Evolutionary conservation across 2,329 filamentous ascomycete species (phyloP).

Genomic region (Lojkania enalia): DNA sequence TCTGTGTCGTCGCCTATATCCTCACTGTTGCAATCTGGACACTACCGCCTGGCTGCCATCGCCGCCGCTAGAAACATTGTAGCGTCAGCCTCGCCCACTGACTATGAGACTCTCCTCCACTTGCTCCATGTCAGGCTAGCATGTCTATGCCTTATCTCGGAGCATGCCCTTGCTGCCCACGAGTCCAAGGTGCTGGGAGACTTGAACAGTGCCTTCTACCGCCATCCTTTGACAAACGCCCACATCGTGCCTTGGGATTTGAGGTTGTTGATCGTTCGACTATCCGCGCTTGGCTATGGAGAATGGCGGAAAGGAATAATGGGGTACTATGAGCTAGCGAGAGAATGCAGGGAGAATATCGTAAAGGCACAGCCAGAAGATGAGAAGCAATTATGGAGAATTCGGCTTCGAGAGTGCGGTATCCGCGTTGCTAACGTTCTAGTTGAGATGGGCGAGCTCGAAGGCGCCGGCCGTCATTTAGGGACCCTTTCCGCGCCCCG

Average conservation of each 20-base stretch:
- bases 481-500: conserved; percentile 55
- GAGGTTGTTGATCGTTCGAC: conserved; percentile 76
- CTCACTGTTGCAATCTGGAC: conserved; percentile 69
- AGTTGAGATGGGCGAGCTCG: conserved; percentile 84
- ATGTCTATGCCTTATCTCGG: conserved; percentile 78
- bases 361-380: conserved; percentile 49
- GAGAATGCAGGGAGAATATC: conserved; percentile 71
- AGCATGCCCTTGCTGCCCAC: conserved; percentile 59
- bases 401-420: conserved; percentile 74
- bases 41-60: conserved; percentile 79
- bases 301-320: conserved; percentile 84
- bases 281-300: conserved; percentile 83
- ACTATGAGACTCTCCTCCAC: conserved; percentile 70
- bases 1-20: conserved; percentile 63
- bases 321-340: conserved; percentile 84
- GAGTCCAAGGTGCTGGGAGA: conserved; percentile 67
- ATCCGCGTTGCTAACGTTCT: conserved; percentile 66
- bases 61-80: conserved; percentile 65
- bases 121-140: conserved; percentile 81
- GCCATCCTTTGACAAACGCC: conserved; percentile 51
- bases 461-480: conserved; percentile 76
- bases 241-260: conserved; percentile 83
- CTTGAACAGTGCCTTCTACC: conserved; percentile 57
- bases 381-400: conserved; percentile 69
- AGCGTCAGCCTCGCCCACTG: conserved; percentile 54